phyloP scores from a whole-genome alignment of 192 early-diverging fungal species.

The Linnemannia hyalina region DNA sequence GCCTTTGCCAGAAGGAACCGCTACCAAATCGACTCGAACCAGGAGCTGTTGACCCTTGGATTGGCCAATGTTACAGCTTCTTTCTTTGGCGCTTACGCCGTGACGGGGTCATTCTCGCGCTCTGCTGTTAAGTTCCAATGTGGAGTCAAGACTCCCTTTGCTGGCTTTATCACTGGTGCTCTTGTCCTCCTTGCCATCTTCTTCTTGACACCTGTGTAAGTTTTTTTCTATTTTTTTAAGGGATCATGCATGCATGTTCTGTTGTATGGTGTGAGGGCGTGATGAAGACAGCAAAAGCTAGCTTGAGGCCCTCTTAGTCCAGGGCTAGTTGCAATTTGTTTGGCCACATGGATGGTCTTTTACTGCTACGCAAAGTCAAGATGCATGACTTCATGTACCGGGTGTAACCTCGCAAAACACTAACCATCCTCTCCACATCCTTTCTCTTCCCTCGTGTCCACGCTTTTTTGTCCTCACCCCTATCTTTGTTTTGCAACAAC shows the following conservation, averaged over 20 bases:
- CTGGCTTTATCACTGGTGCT: slow-evolving; percentile 80
- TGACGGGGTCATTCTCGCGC: slow-evolving; percentile 95
- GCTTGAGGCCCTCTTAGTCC: too few species aligned
- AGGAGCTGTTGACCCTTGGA: slow-evolving; percentile 92
- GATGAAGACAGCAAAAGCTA: too few species aligned
- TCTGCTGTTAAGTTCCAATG: slow-evolving; percentile 92
- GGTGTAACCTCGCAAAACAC: too few species aligned
- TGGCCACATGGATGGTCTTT: too few species aligned
- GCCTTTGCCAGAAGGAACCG: slow-evolving; percentile 89
- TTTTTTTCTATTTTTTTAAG: slow-evolving; percentile 2
- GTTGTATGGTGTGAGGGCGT: neutral
- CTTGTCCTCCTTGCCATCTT: slow-evolving; percentile 89
- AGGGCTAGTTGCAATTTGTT: too few species aligned
- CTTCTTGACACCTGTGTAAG: slow-evolving; percentile 76
- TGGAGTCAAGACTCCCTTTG: slow-evolving; percentile 86
- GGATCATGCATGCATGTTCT: neutral
- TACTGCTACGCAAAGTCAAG: too few species aligned
- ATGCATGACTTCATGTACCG: too few species aligned
- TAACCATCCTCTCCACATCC: too few species aligned
- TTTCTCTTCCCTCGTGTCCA: neutral
- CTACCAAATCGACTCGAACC: slow-evolving; percentile 84
- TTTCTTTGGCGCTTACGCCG: slow-evolving; percentile 89
- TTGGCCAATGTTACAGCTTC: slow-evolving; percentile 86
- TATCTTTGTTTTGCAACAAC: neutral
- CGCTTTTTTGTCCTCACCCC: neutral